Base-by-base conservation (phyloP, 2,329 filamentous ascomycete species). In the Xylariaceae sp. region DNA sequence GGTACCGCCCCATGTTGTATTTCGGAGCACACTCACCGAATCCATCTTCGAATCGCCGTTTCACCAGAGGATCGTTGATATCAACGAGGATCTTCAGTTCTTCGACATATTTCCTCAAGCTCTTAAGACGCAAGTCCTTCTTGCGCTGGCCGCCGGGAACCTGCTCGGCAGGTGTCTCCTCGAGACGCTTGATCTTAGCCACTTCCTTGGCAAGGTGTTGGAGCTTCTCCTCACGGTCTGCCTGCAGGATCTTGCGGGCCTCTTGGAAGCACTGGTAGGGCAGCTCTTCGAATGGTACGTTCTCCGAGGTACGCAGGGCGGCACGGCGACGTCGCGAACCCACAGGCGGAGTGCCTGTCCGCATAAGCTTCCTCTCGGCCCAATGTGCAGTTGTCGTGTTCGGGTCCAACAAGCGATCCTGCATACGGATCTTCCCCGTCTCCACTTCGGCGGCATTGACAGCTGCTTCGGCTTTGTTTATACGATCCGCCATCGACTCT, bases 261-360 rank as follows among this genome's bases (percentile, higher is more conserved):
- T 96, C 89, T 66, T 98, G 92, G 69, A 97, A 98, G 65, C 87
- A 92, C 73, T 97, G 90, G 68, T 94, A 98, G 13, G 92, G 92
- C 51, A 98, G 70, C 60, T 90, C 85, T 69, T 95, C 88, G 59
- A 98, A 96, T 17, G 89, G 88, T 34, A 95, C 68, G 54, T 83
- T 75, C 46, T 73, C 66, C 26, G 68, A 75, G 53, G 68, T 76
- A 55, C 73, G 78, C 44, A 89, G 63, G 18, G 85, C 85, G 18
- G 80, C 77, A 59, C 90, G 83, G 47, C 89, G 83, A 70, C 89
- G 79, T 53, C 89, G 81, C 31, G 88, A 94, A 35, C 89, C 89
- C 54, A 95, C 70, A 36, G 87, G 88, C 46, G 77, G 72, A 31
- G 79, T 73, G 38, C 85, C 83, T 49, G 74, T 67, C 58, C 76